phyloP scores from a whole-genome alignment of 352 stramenopile genomes.

The Thalassiosira allenii region DNA sequence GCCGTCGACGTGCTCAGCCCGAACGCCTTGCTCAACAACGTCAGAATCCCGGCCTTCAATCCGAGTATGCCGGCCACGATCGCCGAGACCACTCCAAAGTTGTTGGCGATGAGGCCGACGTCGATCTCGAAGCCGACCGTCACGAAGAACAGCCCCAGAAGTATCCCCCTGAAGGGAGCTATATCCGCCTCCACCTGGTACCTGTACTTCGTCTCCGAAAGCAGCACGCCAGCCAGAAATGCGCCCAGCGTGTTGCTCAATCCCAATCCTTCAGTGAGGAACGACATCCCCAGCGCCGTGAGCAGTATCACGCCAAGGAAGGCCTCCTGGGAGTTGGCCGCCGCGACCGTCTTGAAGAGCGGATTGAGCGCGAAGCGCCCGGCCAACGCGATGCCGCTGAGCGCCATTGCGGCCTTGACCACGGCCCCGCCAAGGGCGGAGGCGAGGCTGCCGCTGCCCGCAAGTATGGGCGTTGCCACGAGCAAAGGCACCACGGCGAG shows the following conservation, averaged over 20 bases:
- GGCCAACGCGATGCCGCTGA: conserved; percentile 86
- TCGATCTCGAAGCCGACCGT: conserved; percentile 92
- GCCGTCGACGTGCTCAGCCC: conserved; percentile 84
- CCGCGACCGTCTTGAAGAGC: conserved; percentile 88
- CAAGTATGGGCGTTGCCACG: conserved; percentile 88
- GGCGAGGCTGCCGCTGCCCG: conserved; percentile 78
- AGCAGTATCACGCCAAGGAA: conserved; percentile 89
- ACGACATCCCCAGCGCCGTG: conserved; percentile 88
- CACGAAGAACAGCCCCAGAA: conserved; percentile 91
- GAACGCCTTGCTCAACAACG: conserved; percentile 78
- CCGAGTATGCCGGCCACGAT: conserved; percentile 86
- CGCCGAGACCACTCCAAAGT: conserved; percentile 78
- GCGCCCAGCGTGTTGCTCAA: conserved; percentile 89
- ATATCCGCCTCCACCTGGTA: conserved; percentile 91
- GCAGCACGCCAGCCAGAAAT: conserved; percentile 88
- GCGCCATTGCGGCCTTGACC: conserved; percentile 86
- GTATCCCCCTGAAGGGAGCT: conserved; percentile 88
- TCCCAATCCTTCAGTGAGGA: conserved; percentile 88
- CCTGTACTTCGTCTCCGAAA: conserved; percentile 89
- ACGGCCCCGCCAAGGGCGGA: conserved; percentile 81
- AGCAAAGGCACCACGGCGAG: conserved; percentile 89
- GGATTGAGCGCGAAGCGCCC: conserved; percentile 87
- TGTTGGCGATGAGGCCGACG: conserved; percentile 82
- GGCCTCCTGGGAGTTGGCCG: conserved; percentile 87
- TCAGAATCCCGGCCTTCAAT: conserved; percentile 86